Conservation (phyloP, 2,329 filamentous ascomycete genomes). For the Paracorniculantispora psalliotae region DNA sequence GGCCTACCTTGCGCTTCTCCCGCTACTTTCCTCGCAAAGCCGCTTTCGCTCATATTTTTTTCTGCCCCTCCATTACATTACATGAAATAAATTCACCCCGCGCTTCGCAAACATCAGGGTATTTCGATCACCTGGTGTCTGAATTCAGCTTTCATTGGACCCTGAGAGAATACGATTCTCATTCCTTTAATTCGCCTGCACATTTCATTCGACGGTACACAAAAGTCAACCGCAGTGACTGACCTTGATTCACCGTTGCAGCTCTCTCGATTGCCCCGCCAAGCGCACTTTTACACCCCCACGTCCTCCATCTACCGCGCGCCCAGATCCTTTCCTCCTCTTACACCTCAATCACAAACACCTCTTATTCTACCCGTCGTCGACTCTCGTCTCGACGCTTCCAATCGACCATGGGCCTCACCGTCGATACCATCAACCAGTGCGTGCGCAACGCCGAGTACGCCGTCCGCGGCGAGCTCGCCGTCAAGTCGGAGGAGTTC, state of each 20-base stretch:
- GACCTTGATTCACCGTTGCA: not conserved
- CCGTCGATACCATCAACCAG: conserved; percentile 85
- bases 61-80: conserved; percentile 12
- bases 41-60: not conserved
- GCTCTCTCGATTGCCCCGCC: conserved; percentile 8
- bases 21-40: conserved; percentile 7
- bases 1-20: not conserved
- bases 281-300: conserved; percentile 11
- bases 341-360: not conserved
- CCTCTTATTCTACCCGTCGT: not conserved
- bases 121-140: not conserved
- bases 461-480: conserved; percentile 92
- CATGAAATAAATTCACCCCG: not conserved
- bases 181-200: too few relatives aligned
- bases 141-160: too few relatives aligned
- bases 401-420: conserved; percentile 48
- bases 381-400: not conserved
- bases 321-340: not conserved
- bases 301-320: conserved; percentile 1
- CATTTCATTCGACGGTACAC: too few relatives aligned
- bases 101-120: not conserved
- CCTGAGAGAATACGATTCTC: too few relatives aligned
- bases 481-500: conserved; percentile 88
- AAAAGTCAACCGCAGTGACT: not conserved
- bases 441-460: conserved; percentile 86